phyloP scores from a whole-genome alignment of 2,329 filamentous ascomycete species.

The Thelonectria olida region DNA sequence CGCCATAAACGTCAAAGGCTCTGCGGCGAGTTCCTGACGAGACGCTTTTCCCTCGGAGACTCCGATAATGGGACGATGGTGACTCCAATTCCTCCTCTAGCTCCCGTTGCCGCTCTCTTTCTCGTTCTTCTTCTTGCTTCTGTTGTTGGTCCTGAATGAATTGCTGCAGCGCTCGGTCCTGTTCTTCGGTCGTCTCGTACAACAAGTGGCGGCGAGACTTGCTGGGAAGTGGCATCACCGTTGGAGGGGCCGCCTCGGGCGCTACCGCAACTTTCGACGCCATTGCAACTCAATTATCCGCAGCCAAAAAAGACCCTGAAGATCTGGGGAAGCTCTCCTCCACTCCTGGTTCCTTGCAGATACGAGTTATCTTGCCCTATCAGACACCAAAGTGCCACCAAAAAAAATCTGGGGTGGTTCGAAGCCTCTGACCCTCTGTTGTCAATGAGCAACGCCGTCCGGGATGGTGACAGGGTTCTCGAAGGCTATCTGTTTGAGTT shows the following conservation, averaged over 20 bases:
- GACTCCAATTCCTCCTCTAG: slow-evolving; percentile 28
- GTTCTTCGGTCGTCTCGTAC: slow-evolving; percentile 4
- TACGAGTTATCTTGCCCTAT: slow-evolving; percentile 16
- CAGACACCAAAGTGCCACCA: slow-evolving; percentile 4
- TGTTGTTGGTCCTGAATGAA: slow-evolving; percentile 25
- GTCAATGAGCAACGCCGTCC: slow-evolving; percentile 8
- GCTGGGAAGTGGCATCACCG: background rate
- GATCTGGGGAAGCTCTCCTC: slow-evolving; percentile 13
- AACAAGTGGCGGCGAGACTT: background rate
- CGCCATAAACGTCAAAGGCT: slow-evolving; percentile 43
- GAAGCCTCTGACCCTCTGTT: slow-evolving; percentile 4
- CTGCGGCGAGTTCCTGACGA: slow-evolving; percentile 37
- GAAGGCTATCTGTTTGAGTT: slow-evolving; percentile 4
- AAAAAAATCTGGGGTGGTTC: slow-evolving; percentile 16
- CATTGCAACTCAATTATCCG: slow-evolving; percentile 11
- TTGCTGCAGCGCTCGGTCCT: slow-evolving; percentile 6
- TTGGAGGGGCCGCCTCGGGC: slow-evolving; percentile 19
- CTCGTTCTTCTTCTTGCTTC: slow-evolving; percentile 15
- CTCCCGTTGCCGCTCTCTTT: slow-evolving; percentile 18
- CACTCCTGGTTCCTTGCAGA: slow-evolving; percentile 18
- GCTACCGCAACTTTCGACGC: slow-evolving; percentile 14
- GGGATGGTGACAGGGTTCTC: slow-evolving; percentile 17
- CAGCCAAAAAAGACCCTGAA: background rate
- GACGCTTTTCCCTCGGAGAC: slow-evolving; percentile 47
- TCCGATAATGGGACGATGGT: slow-evolving; percentile 44